Conservation (phyloP, 371 early-diverging fungal species). For the Actinomortierella ambigua region DNA sequence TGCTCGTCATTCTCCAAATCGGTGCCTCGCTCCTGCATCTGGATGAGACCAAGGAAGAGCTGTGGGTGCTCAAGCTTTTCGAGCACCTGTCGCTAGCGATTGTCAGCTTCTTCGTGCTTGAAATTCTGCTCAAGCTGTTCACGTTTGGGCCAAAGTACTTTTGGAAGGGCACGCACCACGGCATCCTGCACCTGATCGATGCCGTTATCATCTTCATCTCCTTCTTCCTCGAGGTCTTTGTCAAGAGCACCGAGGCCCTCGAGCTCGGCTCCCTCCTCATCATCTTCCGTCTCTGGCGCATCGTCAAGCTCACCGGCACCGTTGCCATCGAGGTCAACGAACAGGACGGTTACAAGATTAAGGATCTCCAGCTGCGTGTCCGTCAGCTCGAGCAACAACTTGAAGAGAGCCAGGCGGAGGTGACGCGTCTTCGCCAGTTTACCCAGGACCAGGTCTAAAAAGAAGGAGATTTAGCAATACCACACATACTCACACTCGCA, state of each 20-base stretch:
- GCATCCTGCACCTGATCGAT: conserved; percentile 33
- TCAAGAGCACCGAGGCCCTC: conserved; percentile 24
- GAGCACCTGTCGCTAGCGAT: conserved; percentile 35
- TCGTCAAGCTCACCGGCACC: conserved; percentile 34
- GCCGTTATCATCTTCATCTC: conserved; percentile 40
- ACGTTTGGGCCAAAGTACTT: conserved; percentile 35
- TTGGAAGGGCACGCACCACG: conserved; percentile 24
- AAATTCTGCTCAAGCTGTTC: conserved; percentile 37
- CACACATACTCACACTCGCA: too few relatives aligned
- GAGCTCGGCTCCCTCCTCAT: conserved; percentile 36
- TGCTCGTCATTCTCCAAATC: conserved; percentile 40
- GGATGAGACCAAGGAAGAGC: conserved; percentile 25
- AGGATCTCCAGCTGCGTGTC: conserved; percentile 10
- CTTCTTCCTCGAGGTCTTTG: conserved; percentile 36
- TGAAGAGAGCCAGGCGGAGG: conserved; percentile 24
- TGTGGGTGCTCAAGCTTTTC: conserved; percentile 25
- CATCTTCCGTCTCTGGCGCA: conserved; percentile 45
- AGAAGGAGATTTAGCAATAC: too few relatives aligned
- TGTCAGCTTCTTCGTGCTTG: conserved; percentile 36
- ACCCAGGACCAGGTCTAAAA: conserved; percentile 24
- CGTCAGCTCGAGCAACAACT: conserved; percentile 18
- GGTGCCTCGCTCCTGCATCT: conserved; percentile 28
- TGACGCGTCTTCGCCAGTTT: conserved; percentile 26
- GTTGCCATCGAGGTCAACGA: conserved; percentile 40
- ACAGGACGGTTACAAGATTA: conserved; percentile 11